Base-by-base conservation (phyloP, 805 yeast species). In the Zygoascus biomembranicola region DNA sequence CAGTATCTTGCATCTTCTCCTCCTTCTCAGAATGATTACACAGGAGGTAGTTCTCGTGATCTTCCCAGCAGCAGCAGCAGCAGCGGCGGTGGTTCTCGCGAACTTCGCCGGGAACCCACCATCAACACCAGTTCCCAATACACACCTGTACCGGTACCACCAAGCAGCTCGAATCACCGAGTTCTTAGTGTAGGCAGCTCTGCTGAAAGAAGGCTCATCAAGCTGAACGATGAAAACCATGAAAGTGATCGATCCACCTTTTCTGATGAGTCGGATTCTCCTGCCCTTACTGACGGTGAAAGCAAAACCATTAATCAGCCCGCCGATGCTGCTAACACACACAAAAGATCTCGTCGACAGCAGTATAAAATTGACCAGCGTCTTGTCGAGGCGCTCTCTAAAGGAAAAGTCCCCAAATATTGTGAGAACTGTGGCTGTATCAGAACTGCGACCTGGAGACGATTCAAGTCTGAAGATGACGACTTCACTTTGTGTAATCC, bases 401-500 rank as follows among this genome's bases (percentile, higher is more conserved):
- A 55, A 8, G 66, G 67, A 46, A 58, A 61, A 51, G 55, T 55
- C 13, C 64, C 63, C 18, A 57, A 54, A 10, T 62, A 58, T 42
- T 67, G 71, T 47, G 63, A 57, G 35, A 68, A 67, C 54, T 67
- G 71, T 47, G 67, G 69, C n/a, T 59, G 56, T 13, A 59, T 63
- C 20, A 54, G 55, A 42, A 63, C 68, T 4, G 47, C 65, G 28
- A 61, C 67, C 13, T 66, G 69, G 70, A 49, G 69, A 43, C 55
- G 57, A 28, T 54, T 61, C 32, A 46, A 46, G 32, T 26, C 49
- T 11, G 49, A 50, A 10, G 56, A 55, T 13, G 53, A 51, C 23
- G 57, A 55, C 31, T 32, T 32, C 23, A 44, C 55, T 5, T 52
- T 62, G 23, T 63, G 67, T 50, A 63, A 63, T 49, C 63, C 67